Base-by-base conservation (phyloP, 148 eudicot species). In the Arbutus unedo region DNA sequence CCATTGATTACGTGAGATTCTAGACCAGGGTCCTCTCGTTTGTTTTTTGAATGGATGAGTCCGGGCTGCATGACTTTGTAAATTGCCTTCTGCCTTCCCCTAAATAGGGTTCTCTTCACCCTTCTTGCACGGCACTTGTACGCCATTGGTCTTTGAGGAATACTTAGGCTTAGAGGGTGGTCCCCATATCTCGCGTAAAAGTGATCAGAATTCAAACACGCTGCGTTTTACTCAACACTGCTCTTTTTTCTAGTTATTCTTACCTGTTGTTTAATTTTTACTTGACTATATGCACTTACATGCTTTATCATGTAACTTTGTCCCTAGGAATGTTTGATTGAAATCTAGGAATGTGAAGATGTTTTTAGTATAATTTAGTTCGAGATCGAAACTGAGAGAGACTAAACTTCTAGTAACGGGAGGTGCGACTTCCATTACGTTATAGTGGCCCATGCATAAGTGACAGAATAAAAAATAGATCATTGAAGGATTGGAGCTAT, bases 1-100 rank as follows among this genome's bases (percentile, higher is more conserved):
- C 91, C 89, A 97, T 97, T 81, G 91, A 92, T 82, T 64, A n/a
- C 88, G 99, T 97, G 81, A 92, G 98, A 79, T 60, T 84, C 25
- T 82, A 75, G 6, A 25, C 43, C 54, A 15, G 25, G 10, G 8
- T 50, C 54, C 38, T 80, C 54, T 76, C 31, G 48, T 51, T 50
- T 45, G 8, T 21, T 18, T 77, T 31, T 3, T 66, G 3, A 76
- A 15, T 31, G 15, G 15, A 21, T 31, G 38, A 31, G 38, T 31
- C 38, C 38, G 38, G 38, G 38, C 38, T 31, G 38, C 1, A 31
- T 31, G 38, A 0, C 38, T 31, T 31, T 31, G 11, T 0, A 66
- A 10, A 38, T 9, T 66, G 43, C 38, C 64, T 59, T 59, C 21
- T 18, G 19, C 15, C 38, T 31, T 31, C 41, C 60, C 18, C 18